phyloP scores from a whole-genome alignment of 805 yeast genomes.

The Starmerella bombicola region DNA sequence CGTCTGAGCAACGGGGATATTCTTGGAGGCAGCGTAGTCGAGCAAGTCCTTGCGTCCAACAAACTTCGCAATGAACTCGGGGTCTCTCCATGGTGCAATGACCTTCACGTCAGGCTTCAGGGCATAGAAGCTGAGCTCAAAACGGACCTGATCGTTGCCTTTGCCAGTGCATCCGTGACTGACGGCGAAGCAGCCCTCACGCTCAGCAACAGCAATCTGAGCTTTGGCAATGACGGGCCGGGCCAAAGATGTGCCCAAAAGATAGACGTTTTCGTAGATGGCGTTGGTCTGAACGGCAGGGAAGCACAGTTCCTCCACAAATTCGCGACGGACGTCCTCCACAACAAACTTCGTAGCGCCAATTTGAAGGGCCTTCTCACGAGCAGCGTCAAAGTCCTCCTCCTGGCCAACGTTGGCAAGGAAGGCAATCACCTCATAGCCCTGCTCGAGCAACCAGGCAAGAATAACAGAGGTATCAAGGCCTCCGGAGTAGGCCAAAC shows the following conservation, averaged over 20 bases:
- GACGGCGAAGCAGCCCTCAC: constrained; percentile 96
- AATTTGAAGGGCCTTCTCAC: constrained; percentile 86
- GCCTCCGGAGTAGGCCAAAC: constrained; percentile 99
- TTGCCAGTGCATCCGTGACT: constrained; percentile 99
- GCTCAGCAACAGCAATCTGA: constrained; percentile 91
- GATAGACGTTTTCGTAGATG: constrained; percentile 91
- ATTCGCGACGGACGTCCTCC: constrained; percentile 90
- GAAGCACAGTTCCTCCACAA: constrained; percentile 80
- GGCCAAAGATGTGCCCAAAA: constrained; percentile 94
- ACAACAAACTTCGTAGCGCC: constrained; percentile 94
- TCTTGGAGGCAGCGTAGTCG: constrained; percentile 84
- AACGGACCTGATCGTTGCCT: constrained; percentile 98
- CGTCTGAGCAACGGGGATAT: constrained; percentile 91
- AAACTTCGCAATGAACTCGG: constrained; percentile 83
- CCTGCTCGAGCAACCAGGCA: constrained; percentile 96
- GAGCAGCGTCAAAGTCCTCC: constrained; percentile 96
- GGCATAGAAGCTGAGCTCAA: constrained; percentile 93
- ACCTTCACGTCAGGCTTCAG: constrained; percentile 93
- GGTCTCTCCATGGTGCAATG: constrained; percentile 99
- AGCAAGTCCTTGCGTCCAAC: constrained; percentile 96
- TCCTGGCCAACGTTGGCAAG: constrained; percentile 99
- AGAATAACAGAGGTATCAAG: constrained; percentile 93
- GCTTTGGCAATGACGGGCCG: constrained; percentile 99
- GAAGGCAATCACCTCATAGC: constrained; percentile 96
- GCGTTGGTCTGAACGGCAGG: constrained; percentile 98